A percentile compares a stretch with the other conserved stretches of the same genome.
These are phyloP conservation scores for Astrothelium macrocarpum DNA, from an alignment of 495 filamentous ascomycete species.

Conservation along the genomic window DNA sequence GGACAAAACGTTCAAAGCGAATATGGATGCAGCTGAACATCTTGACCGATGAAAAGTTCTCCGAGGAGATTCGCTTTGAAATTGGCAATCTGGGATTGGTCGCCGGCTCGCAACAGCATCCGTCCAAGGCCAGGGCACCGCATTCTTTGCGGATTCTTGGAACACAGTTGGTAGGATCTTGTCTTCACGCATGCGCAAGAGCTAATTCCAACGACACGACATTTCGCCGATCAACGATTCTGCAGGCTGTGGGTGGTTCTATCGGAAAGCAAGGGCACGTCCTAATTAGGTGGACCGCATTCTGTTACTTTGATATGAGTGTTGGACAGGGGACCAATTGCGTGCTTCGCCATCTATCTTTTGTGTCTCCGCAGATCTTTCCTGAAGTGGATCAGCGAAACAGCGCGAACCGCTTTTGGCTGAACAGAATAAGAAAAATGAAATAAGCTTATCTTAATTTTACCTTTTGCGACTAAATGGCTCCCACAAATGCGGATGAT, in stretches of 20 bases:
- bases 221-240: background rate
- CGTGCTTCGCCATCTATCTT: background rate
- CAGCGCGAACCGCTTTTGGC: background rate
- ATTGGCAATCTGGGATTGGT: background rate
- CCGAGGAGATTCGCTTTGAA: no score
- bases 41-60: no score
- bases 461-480: background rate
- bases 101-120: background rate
- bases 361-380: conserved; percentile 1
- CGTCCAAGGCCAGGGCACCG: background rate
- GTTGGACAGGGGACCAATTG: background rate
- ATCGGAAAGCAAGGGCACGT: background rate
- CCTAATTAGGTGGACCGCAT: background rate
- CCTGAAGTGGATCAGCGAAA: background rate
- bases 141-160: background rate
- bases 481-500: background rate
- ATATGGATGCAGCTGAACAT: no score
- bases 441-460: conserved; percentile 1
- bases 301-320: background rate
- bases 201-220: background rate
- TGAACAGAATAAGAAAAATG: background rate
- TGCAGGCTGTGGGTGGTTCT: background rate
- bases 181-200: background rate
- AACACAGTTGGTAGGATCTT: background rate
- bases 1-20: no score